Evolutionary conservation across 176 grass and related monocot genomes (phyloP).

Genomic region (Metroxylon sagu): DNA sequence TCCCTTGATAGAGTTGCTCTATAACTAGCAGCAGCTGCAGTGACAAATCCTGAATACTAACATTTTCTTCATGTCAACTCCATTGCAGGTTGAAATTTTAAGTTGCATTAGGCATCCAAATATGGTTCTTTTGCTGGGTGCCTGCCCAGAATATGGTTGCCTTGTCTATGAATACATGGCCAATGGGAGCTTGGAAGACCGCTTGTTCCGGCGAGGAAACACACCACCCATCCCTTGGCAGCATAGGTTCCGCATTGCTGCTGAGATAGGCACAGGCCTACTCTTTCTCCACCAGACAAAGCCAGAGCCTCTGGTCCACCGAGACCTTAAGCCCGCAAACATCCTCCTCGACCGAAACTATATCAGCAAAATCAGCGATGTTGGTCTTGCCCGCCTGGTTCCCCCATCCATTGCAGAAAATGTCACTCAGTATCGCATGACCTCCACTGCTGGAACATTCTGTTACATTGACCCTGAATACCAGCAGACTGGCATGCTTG

Average conservation of each 20-base stretch:
- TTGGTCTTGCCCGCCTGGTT: slow-evolving; percentile 11
- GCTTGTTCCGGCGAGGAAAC: slow-evolving; percentile 5
- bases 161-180: slow-evolving; percentile 19
- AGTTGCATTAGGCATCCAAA: slow-evolving; percentile 17
- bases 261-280: slow-evolving; percentile 12
- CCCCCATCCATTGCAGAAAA: slow-evolving; percentile 17
- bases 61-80: neutral
- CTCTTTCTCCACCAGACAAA: slow-evolving; percentile 16
- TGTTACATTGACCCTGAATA: slow-evolving; percentile 49
- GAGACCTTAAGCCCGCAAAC: slow-evolving; percentile 14
- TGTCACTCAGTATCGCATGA: slow-evolving; percentile 35
- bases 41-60: no score
- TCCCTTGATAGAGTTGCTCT: no score
- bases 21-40: no score
- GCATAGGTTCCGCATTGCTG: slow-evolving; percentile 12
- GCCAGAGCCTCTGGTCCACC: slow-evolving; percentile 10
- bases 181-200: slow-evolving; percentile 16
- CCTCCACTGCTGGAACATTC: slow-evolving; percentile 32
- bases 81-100: slow-evolving; percentile 10
- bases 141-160: slow-evolving; percentile 15
- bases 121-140: slow-evolving; percentile 10
- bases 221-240: slow-evolving; percentile 14
- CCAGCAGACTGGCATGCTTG: slow-evolving; percentile 40
- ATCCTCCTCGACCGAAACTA: slow-evolving; percentile 20
- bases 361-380: slow-evolving; percentile 16